Evolutionary conservation across 768 basidiomycete genomes (phyloP).

Genomic region (Sarcodon aspratus): DNA sequence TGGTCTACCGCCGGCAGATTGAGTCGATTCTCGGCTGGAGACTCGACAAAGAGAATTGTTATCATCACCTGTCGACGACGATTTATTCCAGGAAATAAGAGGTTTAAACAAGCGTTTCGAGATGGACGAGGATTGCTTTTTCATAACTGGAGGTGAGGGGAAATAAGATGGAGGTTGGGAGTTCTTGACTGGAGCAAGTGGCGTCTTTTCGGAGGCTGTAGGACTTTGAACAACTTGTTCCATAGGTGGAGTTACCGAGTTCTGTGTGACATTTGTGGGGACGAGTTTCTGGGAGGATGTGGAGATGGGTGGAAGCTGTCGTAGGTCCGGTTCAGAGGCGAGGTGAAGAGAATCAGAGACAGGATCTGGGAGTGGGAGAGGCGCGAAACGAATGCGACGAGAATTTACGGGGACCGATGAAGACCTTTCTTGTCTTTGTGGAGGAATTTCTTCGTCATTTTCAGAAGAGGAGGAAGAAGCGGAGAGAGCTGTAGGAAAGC

Average conservation of each 20-base stretch:
- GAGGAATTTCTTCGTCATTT: not conserved
- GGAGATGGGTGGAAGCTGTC: conserved; percentile 64
- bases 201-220: not conserved
- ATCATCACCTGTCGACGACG: not conserved
- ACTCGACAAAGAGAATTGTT: not conserved
- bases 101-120: not conserved
- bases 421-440: not conserved
- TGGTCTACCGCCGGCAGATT: not conserved
- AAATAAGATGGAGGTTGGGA: not conserved
- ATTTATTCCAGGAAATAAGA: not conserved
- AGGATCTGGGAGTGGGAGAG: conserved; percentile 3
- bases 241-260: not conserved
- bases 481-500: conserved; percentile 10
- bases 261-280: not conserved
- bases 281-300: conserved; percentile 20
- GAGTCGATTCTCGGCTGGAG: not conserved
- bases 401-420: not conserved
- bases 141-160: not conserved
- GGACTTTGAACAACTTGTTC: not conserved
- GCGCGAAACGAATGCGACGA: not conserved
- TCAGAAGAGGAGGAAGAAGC: conserved; percentile 4
- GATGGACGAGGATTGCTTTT: not conserved
- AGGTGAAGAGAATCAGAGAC: conserved; percentile 6
- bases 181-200: not conserved
- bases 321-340: conserved; percentile 2